Percentiles rank a stretch among this genome's conserved stretches.
phyloP scores from a whole-genome alignment of 2,329 filamentous ascomycete genomes.

The Colletotrichum orbiculare region DNA sequence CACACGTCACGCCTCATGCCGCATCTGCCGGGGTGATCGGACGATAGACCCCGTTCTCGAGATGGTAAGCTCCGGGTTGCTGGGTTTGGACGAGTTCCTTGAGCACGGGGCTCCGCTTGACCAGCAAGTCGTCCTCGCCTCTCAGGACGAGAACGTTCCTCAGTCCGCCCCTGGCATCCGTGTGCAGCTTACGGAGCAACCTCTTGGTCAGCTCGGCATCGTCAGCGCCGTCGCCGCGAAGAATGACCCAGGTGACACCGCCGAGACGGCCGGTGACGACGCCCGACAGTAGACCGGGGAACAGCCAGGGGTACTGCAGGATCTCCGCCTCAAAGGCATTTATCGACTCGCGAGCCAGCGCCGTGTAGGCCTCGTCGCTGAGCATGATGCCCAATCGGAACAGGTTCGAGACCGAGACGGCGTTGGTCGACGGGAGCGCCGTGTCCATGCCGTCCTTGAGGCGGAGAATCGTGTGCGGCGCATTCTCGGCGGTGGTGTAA shows the following conservation, averaged over 20 bases:
- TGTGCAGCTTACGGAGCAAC: constrained; percentile 38
- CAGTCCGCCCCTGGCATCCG: constrained; percentile 43
- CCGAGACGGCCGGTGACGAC: constrained; percentile 82
- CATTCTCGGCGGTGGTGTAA: constrained; percentile 74
- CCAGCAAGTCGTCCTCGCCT: constrained; percentile 38
- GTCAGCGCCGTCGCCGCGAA: constrained; percentile 32
- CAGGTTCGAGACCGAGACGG: constrained; percentile 87
- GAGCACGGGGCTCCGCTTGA: constrained; percentile 39
- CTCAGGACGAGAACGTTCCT: constrained; percentile 41
- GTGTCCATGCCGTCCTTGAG: constrained; percentile 97
- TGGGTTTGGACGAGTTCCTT: constrained; percentile 34
- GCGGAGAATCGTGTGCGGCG: constrained; percentile 80
- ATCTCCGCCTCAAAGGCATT: constrained; percentile 92
- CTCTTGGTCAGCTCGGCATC: constrained; percentile 29
- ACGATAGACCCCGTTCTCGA: constrained; percentile 38
- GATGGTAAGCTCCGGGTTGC: constrained; percentile 38
- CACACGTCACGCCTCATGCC: neutral
- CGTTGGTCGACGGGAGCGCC: constrained; percentile 89
- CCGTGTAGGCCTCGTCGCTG: constrained; percentile 71
- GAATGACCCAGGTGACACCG: constrained; percentile 54
- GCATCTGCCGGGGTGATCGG: constrained; percentile 38
- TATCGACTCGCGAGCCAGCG: constrained; percentile 77
- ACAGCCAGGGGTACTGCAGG: constrained; percentile 92
- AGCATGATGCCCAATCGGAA: constrained; percentile 80
- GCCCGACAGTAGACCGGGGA: constrained; percentile 80